phyloP scores from a whole-genome alignment of 192 early-diverging fungal genomes.

The Coemansia sp. region DNA sequence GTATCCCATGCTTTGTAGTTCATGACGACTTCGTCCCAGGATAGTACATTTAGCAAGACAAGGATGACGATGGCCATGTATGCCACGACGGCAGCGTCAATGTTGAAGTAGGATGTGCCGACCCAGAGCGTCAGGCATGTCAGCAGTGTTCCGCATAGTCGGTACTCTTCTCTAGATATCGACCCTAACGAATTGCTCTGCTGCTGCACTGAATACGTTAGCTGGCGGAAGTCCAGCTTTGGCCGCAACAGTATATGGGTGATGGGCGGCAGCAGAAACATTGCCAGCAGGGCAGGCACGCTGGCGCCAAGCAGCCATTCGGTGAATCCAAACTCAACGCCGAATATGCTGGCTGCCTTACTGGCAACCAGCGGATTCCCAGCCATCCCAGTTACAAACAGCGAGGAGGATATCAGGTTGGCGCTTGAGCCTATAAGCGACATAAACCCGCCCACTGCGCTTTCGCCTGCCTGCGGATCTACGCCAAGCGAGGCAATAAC shows the following conservation, averaged over 20 bases:
- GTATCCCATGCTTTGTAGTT: constrained; percentile 79
- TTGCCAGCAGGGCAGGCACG: constrained; percentile 50
- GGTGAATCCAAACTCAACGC: constrained; percentile 64
- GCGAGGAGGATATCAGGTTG: constrained; percentile 69
- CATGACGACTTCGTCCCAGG: constrained; percentile 64
- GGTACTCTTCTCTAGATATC: constrained; percentile 30
- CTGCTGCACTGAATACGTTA: constrained; percentile 24
- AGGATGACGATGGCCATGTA: constrained; percentile 60
- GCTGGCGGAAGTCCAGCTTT: constrained; percentile 16
- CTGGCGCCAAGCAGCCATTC: constrained; percentile 61
- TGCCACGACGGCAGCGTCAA: constrained; percentile 69
- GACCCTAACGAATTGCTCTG: constrained; percentile 26
- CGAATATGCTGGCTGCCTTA: constrained; percentile 59
- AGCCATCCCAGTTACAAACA: constrained; percentile 73
- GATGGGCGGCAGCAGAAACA: constrained; percentile 36
- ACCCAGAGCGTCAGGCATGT: constrained; percentile 63
- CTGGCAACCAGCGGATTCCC: constrained; percentile 69
- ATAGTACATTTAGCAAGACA: constrained; percentile 57
- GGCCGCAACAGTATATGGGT: constrained; percentile 33
- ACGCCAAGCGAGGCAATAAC: constrained; percentile 58
- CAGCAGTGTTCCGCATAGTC: constrained; percentile 56
- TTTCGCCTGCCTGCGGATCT: constrained; percentile 18
- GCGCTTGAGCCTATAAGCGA: constrained; percentile 63
- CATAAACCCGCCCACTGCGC: constrained; percentile 58
- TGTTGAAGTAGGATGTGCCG: constrained; percentile 55